Evolutionary conservation across 2,329 filamentous ascomycete species (phyloP), one percentile per base, ranked within the genome.

Genomic region (Botrytis porri): DNA sequence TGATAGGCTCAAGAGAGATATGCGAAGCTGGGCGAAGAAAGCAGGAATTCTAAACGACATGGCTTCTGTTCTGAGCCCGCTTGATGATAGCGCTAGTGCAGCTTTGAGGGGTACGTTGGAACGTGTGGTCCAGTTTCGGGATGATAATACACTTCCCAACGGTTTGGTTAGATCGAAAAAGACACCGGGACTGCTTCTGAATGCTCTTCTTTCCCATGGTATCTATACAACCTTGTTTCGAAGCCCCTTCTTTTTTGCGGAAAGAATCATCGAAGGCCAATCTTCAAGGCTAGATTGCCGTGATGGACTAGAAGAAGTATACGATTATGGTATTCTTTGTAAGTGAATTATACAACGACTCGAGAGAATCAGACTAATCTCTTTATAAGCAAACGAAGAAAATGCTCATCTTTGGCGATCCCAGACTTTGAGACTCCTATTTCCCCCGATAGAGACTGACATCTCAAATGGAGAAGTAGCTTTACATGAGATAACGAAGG

Each of bases 381-480:
- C 8, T 16, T 7, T 29, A 29, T 12, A 63, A 77, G 76, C 72
- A 60, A 77, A 73, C 62, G 25, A 59, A 59, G 35, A 72, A 71
- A 74, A 78, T 41, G 73, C 76, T 5, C 73, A 76, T 73, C 51
- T 70, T 3, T 77, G 76, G 76, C 74, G 76, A 25, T 76, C 76
- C 32, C 67, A 76, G 43, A 76, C 73, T 8, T 51, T 78, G 16
- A 54, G 75, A 70, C 71, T 77, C 2, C 51, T 75, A n/a, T n/a
- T n/a, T 16, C 76, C 76, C 18, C 69, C 75, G 4, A 16, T 74
- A 18, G 39, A 39, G 18, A 51, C 61, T 14, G 65, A 73, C 18
- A 62, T 20, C 7, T 63, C 70, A 22, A 48, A 64, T 22, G 59
- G 9, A 1, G 75, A 74, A 71, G 74, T 51, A 32, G 1, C 61